Percentiles rank a stretch among this genome's conserved stretches.
These are phyloP conservation scores for Corinectria fuckeliana DNA, from an alignment of 2,329 filamentous ascomycete species.

Conservation along the genomic window DNA sequence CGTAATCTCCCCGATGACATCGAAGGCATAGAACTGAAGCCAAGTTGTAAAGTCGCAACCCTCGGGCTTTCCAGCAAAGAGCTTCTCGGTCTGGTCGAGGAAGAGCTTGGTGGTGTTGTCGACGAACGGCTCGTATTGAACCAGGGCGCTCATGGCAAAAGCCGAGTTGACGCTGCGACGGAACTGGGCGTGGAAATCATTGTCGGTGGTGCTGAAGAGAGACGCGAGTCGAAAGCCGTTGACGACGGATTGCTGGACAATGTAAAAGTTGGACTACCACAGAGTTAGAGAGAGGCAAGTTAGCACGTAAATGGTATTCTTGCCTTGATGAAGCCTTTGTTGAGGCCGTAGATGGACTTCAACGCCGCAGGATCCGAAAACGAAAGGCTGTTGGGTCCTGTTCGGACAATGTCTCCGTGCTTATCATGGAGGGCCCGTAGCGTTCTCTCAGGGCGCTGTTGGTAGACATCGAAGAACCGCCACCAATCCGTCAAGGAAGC, in stretches of 20 bases:
- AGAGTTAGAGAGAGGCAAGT: conserved; percentile 53
- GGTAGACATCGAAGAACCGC: conserved; percentile 73
- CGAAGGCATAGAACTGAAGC: conserved; percentile 84
- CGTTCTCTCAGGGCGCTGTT: conserved; percentile 68
- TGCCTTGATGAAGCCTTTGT: conserved; percentile 82
- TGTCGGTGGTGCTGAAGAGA: conserved; percentile 78
- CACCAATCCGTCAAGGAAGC: conserved; percentile 73
- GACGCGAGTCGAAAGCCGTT: conserved; percentile 73
- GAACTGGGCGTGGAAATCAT: conserved; percentile 77
- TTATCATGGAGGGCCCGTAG: conserved; percentile 72
- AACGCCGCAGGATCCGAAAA: conserved; percentile 77
- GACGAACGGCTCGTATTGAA: conserved; percentile 82
- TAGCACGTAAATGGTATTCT: not conserved
- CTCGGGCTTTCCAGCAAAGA: conserved; percentile 55
- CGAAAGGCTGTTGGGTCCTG: conserved; percentile 76
- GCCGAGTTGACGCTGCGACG: conserved; percentile 77
- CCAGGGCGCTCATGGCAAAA: conserved; percentile 78
- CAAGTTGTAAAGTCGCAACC: conserved; percentile 68
- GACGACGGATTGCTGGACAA: conserved; percentile 76
- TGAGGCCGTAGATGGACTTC: conserved; percentile 80
- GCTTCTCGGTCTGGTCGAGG: conserved; percentile 64
- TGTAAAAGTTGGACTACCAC: conserved; percentile 76
- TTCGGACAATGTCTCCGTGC: conserved; percentile 75
- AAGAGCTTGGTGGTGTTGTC: conserved; percentile 77
- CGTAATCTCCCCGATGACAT: conserved; percentile 80